Conservation (phyloP, 768 basidiomycete genomes). For the Mycena latifolia region DNA sequence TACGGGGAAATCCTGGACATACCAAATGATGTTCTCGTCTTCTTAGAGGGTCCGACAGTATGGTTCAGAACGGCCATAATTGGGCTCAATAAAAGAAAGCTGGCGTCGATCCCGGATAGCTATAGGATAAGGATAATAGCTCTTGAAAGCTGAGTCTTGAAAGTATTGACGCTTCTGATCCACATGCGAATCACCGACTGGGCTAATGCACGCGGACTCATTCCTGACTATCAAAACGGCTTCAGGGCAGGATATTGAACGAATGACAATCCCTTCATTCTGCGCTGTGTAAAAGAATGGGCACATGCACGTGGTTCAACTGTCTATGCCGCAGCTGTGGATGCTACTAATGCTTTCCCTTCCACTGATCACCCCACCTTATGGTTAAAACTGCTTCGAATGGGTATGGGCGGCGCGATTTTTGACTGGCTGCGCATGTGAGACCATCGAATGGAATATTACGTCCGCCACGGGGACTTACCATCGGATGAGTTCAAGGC, state of each 20-base stretch:
- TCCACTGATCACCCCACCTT: background rate
- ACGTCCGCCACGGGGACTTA: background rate
- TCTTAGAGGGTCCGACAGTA: background rate
- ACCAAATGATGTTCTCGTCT: background rate
- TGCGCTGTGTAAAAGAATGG: background rate
- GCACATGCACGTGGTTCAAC: too few relatives aligned
- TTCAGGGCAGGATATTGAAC: background rate
- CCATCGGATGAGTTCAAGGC: background rate
- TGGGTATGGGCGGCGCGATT: background rate
- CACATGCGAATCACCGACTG: background rate
- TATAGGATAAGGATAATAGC: too few relatives aligned
- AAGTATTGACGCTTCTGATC: background rate
- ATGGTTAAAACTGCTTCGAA: background rate
- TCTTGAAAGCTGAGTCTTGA: too few relatives aligned
- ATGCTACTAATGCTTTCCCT: background rate
- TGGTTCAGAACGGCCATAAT: constrained; percentile 10
- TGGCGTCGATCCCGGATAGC: background rate
- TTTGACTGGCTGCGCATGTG: background rate
- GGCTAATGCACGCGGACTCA: background rate
- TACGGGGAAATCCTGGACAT: constrained; percentile 6
- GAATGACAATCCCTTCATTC: background rate
- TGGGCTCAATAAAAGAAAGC: constrained; percentile 31
- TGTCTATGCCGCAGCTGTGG: background rate
- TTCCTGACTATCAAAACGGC: background rate
- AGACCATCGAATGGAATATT: background rate